Evolutionary conservation across 2,329 filamentous ascomycete species (phyloP).

Genomic region (Bertia moriformis): DNA sequence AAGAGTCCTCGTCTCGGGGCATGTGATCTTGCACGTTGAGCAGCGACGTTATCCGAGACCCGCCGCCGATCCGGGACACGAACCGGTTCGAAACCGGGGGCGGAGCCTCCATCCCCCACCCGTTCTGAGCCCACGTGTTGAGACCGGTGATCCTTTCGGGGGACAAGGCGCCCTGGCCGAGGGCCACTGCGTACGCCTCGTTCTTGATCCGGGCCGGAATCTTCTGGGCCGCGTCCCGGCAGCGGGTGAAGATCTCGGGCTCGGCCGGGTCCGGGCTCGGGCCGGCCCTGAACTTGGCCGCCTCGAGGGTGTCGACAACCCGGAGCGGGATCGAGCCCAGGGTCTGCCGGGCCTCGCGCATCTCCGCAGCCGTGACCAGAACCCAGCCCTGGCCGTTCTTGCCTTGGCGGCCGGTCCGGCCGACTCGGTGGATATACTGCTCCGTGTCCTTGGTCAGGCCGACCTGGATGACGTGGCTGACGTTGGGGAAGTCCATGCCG

Average conservation of each 20-base stretch:
- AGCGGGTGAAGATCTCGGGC: not conserved
- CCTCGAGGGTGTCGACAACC: conserved; percentile 32
- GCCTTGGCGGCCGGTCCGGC: conserved; percentile 62
- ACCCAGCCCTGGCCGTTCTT: conserved; percentile 62
- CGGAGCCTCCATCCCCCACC: not conserved
- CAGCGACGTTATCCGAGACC: too few relatives aligned
- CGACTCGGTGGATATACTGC: conserved; percentile 64
- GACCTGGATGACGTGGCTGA: conserved; percentile 67
- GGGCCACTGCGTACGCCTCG: not conserved
- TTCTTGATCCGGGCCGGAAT: not conserved
- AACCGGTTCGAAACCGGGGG: not conserved
- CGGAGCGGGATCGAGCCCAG: conserved; percentile 47
- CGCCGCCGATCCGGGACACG: too few relatives aligned
- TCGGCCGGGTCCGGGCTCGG: not conserved
- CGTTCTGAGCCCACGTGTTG: not conserved
- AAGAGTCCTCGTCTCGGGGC: too few relatives aligned
- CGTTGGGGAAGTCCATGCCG: conserved; percentile 71
- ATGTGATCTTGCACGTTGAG: too few relatives aligned
- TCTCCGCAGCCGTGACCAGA: conserved; percentile 41
- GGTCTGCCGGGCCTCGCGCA: conserved; percentile 26
- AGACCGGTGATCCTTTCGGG: not conserved
- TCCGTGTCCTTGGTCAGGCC: conserved; percentile 50
- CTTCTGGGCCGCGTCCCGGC: not conserved
- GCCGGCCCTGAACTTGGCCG: conserved; percentile 17
- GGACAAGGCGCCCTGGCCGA: not conserved